Evolutionary conservation across 225 moss, liverwort and hornwort species (phyloP).

Genomic region (Asterella californica): DNA sequence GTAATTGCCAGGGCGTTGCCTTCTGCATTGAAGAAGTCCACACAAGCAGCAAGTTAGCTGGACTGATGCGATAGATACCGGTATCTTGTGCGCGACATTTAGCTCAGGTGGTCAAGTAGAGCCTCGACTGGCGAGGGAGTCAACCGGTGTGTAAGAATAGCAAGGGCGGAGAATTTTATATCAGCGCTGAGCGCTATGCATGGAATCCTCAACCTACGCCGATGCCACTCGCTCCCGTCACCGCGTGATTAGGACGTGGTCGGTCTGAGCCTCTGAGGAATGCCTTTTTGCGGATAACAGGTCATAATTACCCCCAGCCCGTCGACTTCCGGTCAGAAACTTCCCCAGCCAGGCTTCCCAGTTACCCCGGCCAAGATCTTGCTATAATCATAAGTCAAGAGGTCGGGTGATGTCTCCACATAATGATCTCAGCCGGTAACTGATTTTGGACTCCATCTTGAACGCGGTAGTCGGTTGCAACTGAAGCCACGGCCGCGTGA

Average conservation of each 20-base stretch:
- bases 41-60: not conserved
- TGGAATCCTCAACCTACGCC: not conserved
- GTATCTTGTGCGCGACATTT: constrained; percentile 4
- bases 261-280: not conserved
- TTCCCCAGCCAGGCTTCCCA: not conserved
- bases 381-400: not conserved
- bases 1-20: not conserved
- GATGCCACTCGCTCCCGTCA: not conserved
- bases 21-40: not conserved
- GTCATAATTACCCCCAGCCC: not conserved
- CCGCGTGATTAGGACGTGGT: constrained; percentile 5
- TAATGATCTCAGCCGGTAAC: not conserved
- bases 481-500: not conserved
- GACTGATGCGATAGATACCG: not conserved
- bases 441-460: not conserved
- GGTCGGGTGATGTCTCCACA: not conserved
- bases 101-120: not conserved
- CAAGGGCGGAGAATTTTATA: not conserved
- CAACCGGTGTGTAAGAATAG: not conserved
- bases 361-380: not conserved
- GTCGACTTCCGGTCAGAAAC: not conserved
- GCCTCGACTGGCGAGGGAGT: not conserved
- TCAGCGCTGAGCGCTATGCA: too few relatives aligned
- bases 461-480: not conserved
- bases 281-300: not conserved